Percentiles rank a stretch among this genome's conserved stretches.
These are phyloP conservation scores for Suillus hirtellus DNA, from an alignment of 768 basidiomycete genomes.

Conservation along the genomic window DNA sequence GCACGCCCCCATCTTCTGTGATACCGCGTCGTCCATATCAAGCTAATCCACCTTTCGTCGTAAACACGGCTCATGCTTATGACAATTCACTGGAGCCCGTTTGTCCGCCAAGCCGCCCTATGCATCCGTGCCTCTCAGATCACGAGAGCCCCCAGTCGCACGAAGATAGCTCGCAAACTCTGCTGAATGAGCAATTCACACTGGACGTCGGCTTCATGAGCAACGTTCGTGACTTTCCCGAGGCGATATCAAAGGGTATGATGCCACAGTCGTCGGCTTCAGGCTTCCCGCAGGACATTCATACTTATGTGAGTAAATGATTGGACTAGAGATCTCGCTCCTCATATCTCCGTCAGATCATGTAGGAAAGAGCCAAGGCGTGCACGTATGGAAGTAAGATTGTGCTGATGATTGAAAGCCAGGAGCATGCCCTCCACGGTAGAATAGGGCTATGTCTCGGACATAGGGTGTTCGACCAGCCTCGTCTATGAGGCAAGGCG, in stretches of 20 bases:
- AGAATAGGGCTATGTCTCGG: too few relatives aligned
- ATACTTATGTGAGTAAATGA: slow-evolving; percentile 34
- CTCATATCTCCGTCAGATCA: slow-evolving; percentile 23
- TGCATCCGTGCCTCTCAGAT: slow-evolving; percentile 1
- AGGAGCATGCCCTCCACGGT: not conserved
- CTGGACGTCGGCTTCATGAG: slow-evolving; percentile 27
- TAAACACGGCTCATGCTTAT: slow-evolving; percentile 7
- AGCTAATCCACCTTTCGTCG: not conserved
- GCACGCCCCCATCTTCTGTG: slow-evolving; percentile 18
- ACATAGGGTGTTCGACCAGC: too few relatives aligned
- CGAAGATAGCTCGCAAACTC: slow-evolving; percentile 18
- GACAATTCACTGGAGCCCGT: slow-evolving; percentile 1
- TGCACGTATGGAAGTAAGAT: not conserved
- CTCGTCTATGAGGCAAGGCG: too few relatives aligned
- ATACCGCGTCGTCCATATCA: slow-evolving; percentile 6
- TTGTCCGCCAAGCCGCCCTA: not conserved
- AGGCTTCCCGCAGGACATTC: slow-evolving; percentile 31
- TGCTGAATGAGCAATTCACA: slow-evolving; percentile 23
- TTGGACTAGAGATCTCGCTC: not conserved
- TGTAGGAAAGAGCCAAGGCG: slow-evolving; percentile 16
- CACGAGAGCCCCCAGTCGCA: not conserved
- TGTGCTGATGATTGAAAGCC: not conserved
- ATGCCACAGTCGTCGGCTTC: slow-evolving; percentile 20
- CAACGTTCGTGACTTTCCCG: slow-evolving; percentile 16
- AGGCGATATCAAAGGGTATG: slow-evolving; percentile 8